Conservation (phyloP, 2,329 filamentous ascomycete species). For the Cercospora zeae-maydis region DNA sequence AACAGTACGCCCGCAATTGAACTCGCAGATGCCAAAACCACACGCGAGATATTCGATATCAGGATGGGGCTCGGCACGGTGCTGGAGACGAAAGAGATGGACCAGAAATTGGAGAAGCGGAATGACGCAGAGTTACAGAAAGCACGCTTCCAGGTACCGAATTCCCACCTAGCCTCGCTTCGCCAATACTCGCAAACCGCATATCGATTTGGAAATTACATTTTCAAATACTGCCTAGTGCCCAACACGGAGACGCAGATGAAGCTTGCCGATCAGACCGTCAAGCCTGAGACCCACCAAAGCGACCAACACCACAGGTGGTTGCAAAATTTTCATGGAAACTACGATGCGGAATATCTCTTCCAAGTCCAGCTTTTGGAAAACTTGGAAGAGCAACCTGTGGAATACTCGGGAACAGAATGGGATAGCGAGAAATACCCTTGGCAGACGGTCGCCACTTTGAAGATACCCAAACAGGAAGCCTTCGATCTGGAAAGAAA, state of each 20-base stretch:
- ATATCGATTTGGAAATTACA: conserved; percentile 48
- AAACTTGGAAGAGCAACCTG: conserved; percentile 46
- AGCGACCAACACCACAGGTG: conserved; percentile 41
- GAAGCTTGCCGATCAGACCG: conserved; percentile 40
- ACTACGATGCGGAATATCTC: conserved; percentile 42
- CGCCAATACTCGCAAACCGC: conserved; percentile 48
- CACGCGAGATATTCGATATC: conserved; percentile 44
- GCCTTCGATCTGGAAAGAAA: conserved; percentile 41
- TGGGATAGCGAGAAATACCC: conserved; percentile 50
- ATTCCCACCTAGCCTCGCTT: conserved; percentile 41
- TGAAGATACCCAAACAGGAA: conserved; percentile 43
- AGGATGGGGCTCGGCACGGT: conserved; percentile 39
- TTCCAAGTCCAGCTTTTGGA: conserved; percentile 49
- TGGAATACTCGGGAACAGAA: conserved; percentile 44
- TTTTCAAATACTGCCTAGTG: conserved; percentile 48
- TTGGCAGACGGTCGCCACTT: conserved; percentile 46
- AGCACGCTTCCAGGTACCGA: conserved; percentile 40
- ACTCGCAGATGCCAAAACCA: conserved; percentile 46
- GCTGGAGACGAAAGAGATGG: conserved; percentile 39
- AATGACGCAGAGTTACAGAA: conserved; percentile 41
- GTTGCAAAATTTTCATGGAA: conserved; percentile 41
- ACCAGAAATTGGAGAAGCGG: conserved; percentile 42
- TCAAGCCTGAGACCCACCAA: conserved; percentile 36
- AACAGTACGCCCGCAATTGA: conserved; percentile 50
- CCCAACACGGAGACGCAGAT: conserved; percentile 43